Percentiles rank a stretch among this genome's conserved stretches.
Conservation (phyloP, 2,329 filamentous ascomycete species). For the Gaeumannomyces tritici region DNA sequence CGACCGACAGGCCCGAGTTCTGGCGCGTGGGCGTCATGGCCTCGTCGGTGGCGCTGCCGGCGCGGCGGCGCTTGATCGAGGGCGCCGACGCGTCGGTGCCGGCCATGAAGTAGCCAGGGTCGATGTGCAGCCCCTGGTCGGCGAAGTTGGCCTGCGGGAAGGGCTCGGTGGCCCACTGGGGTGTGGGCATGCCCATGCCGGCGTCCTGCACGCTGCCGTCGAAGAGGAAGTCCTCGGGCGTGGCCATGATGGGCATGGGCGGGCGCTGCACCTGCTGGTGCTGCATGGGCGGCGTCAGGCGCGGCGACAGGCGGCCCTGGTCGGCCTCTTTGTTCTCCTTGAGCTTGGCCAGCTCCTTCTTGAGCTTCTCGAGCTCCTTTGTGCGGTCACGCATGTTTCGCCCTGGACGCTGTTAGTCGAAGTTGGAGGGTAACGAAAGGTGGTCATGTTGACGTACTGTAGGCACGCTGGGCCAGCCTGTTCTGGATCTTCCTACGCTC, state of each 20-base stretch:
- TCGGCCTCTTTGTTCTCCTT: conserved; percentile 1
- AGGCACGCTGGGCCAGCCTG: conserved; percentile 5
- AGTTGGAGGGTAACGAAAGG: too few relatives aligned
- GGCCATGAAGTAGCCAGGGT: not conserved
- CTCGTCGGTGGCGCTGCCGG: not conserved
- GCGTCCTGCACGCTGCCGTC: conserved; percentile 3
- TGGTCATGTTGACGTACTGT: conserved; percentile 2
- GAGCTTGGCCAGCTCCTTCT: conserved; percentile 5
- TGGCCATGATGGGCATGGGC: conserved; percentile 1
- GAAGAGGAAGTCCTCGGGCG: conserved; percentile 1
- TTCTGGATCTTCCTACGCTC: conserved; percentile 5
- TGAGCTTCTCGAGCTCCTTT: conserved; percentile 6
- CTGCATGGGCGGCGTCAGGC: not conserved
- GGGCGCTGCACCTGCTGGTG: not conserved
- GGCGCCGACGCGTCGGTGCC: not conserved
- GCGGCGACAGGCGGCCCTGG: not conserved
- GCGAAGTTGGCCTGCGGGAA: conserved; percentile 3
- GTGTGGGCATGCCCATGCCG: not conserved
- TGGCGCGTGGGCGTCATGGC: not conserved
- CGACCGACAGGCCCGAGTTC: not conserved
- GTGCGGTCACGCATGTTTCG: conserved; percentile 6
- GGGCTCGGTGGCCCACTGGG: conserved; percentile 2
- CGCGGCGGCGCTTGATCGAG: conserved; percentile 3
- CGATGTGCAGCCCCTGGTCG: conserved; percentile 3
- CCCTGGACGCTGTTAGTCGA: not conserved